Evolutionary conservation across 352 stramenopile species (phyloP).

Genomic region (Phytophthora syringae): DNA sequence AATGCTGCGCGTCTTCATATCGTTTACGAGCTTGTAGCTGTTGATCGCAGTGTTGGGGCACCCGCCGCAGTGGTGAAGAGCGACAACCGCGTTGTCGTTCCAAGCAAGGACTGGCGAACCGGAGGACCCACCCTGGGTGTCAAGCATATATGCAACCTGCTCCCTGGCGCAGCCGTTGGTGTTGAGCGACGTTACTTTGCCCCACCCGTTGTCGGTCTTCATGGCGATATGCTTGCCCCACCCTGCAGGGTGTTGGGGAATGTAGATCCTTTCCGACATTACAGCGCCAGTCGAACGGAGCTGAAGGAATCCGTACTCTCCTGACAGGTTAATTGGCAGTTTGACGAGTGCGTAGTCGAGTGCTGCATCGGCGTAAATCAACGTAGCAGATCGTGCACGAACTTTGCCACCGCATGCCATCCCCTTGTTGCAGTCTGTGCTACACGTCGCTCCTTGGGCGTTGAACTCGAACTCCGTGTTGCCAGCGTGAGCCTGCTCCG

Average conservation of each 20-base stretch:
- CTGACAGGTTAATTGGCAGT: conserved; percentile 53
- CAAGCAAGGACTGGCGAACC: conserved; percentile 69
- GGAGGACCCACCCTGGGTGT: conserved; percentile 76
- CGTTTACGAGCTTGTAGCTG: conserved; percentile 60
- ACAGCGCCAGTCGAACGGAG: conserved; percentile 51
- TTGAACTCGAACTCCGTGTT: conserved; percentile 76
- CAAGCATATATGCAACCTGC: conserved; percentile 75
- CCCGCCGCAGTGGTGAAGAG: conserved; percentile 78
- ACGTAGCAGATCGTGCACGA: conserved; percentile 32
- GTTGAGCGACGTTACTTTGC: conserved; percentile 56
- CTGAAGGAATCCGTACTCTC: conserved; percentile 62
- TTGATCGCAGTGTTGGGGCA: conserved; percentile 86
- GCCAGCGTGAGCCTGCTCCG: conserved; percentile 42
- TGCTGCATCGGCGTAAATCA: conserved; percentile 41
- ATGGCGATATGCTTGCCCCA: conserved; percentile 77
- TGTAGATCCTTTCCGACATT: conserved; percentile 67
- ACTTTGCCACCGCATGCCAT: conserved; percentile 54
- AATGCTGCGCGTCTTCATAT: conserved; percentile 51
- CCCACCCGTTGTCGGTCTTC: conserved; percentile 51
- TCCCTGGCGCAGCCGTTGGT: conserved; percentile 48
- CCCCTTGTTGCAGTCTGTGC: conserved; percentile 39
- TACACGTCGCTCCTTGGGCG: conserved; percentile 51
- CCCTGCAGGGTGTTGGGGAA: conserved; percentile 67
- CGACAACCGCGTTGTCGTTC: conserved; percentile 72
- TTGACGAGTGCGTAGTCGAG: conserved; percentile 80